Evolutionary conservation across 2,329 filamentous ascomycete genomes (phyloP), one percentile per base, ranked within the genome.

Genomic region (Stemphylium beticola): DNA sequence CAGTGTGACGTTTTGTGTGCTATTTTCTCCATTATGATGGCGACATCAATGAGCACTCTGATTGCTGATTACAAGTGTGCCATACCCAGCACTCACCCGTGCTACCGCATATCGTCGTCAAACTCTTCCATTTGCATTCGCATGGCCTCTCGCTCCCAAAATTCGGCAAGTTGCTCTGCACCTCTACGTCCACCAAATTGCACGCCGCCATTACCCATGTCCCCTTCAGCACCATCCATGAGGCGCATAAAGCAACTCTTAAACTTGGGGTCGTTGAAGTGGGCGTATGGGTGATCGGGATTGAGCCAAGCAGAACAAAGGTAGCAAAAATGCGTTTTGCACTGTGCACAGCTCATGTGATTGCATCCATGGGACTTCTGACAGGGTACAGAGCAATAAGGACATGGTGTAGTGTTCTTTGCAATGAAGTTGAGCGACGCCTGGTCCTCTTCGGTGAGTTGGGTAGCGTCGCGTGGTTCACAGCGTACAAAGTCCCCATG

Each of bases 281-380:
- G 95, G 49, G 83, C 78, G 70, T 98, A 98, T 1, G 93, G 93
- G 64, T 96, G 95, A 15, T 79, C 81, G 0, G 90, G 85, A 51
- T 88, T 84, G 37, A 99, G 82, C 90, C 91, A 98, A n/a, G 87
- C 83, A 0, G 89, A 89, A 71, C 95, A 98, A 1, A 98, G 83
- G 65, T 98, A 98, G 78, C 95, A 99, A 73, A 97, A 98, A 74
- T 98, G 93, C 2, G 91, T 90, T 46, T 88, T 83, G 79, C 95
- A 99, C 60, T 91, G 87, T 74, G 89, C 91, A 77, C 93, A 97
- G 44, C 88, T 90, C 92, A 51, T 46, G 31, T 51, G 49, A 4
- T 51, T 51, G 18, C 95, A 99, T 34, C 95, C 95, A 69, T 91
- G 87, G 1, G 89, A 91, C 80, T 99, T 99, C 73, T 96, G 91